Evolutionary conservation across 164 flowering plant species (phyloP), one percentile per base, ranked within the genome.

Genomic region (Tinospora cordifolia): DNA sequence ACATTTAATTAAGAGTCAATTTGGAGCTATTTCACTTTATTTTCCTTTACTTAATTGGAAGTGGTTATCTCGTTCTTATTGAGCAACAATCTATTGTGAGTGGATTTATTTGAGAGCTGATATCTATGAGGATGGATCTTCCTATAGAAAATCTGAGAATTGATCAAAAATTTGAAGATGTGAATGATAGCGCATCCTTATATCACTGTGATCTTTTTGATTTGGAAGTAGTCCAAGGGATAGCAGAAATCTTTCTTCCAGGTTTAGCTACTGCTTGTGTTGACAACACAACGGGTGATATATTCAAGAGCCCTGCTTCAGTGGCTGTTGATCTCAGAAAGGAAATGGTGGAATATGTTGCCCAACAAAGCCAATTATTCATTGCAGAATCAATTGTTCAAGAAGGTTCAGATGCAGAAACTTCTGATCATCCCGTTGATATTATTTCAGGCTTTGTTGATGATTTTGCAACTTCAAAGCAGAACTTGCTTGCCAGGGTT

Each of bases 291-390:
- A 71, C 73, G 0, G 82, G 82, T 5, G 79, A 69, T 65, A 65
- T 79, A 1, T 76, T 79, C 71, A 76, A 69, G 49, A 66, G 68
- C 46, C 87, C 93, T 0, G 87, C 82, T 13, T 75, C 87, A 0
- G 89, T 93, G 68, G 97, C 91, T 62, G 87, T 79, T 67, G 92
- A 84, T 72, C 68, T 90, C 27, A 82, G 93, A 72, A 87, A 85
- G 70, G 98, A 93, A 75, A 86, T 93, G 92, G 84, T 86, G 57
- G 90, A 85, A 8, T 87, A 84, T 74, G 81, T 93, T 14, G 78
- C 76, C 36, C 79, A 80, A 54, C 80, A 87, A 77, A 90, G 96
- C 67, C 90, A 91, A 77, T 70, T 77, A 17, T 90, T 81, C 72
- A 80, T 93, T 44, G 90, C 92, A 3, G 98, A 91, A 68, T 69